These are phyloP conservation scores for Jimgerdemannia lactiflua DNA, from an alignment of 192 early-diverging fungal species.

Conservation along the genomic window DNA sequence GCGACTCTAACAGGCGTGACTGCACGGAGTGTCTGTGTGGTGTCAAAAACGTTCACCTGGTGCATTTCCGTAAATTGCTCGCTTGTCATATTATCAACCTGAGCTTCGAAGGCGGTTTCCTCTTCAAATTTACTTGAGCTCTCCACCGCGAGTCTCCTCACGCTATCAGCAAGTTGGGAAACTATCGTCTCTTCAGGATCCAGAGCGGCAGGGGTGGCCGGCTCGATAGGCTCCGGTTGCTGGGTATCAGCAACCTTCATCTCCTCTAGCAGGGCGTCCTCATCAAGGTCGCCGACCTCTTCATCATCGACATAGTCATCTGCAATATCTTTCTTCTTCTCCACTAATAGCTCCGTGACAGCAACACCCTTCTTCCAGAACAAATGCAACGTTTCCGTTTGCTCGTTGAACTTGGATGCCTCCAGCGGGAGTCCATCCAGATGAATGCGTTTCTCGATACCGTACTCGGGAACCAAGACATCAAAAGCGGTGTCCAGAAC, in stretches of 20 bases:
- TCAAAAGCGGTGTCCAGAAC: constrained; percentile 68
- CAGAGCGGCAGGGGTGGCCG: background rate
- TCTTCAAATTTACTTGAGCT: constrained; percentile 2
- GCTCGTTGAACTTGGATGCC: constrained; percentile 31
- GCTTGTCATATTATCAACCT: background rate
- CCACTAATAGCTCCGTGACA: constrained; percentile 11
- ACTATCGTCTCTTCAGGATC: background rate
- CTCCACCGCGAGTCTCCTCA: constrained; percentile 12
- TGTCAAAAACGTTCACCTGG: background rate
- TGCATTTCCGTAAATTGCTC: background rate
- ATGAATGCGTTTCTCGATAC: constrained; percentile 69
- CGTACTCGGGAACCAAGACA: constrained; percentile 66
- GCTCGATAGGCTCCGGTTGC: background rate
- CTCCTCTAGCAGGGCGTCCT: constrained; percentile 28
- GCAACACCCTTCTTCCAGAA: constrained; percentile 49
- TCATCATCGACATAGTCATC: constrained; percentile 45
- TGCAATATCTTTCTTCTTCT: constrained; percentile 21
- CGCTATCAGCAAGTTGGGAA: constrained; percentile 12
- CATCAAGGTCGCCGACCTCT: constrained; percentile 45
- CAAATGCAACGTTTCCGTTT: constrained; percentile 36
- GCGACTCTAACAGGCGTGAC: background rate
- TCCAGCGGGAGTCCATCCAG: constrained; percentile 47
- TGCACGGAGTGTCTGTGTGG: background rate
- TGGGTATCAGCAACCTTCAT: constrained; percentile 12
- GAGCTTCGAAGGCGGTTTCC: background rate